Conservation (phyloP, 768 basidiomycete genomes). For the Lactifluus hygrophoroides region DNA sequence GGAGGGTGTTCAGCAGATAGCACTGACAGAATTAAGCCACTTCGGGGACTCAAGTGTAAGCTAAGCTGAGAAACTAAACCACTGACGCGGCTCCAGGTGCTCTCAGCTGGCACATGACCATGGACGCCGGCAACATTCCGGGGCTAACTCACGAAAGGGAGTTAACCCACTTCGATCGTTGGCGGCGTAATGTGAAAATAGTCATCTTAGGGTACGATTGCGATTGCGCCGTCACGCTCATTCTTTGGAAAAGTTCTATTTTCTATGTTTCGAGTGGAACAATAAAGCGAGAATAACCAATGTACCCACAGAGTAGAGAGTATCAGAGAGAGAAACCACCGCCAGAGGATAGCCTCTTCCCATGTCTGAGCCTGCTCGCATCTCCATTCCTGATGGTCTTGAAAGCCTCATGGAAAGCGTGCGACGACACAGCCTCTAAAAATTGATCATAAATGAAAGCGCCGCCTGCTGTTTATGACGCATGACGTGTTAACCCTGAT, state of each 20-base stretch:
- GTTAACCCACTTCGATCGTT: background rate
- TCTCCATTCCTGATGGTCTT: background rate
- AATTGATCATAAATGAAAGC: background rate
- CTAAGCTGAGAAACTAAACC: background rate
- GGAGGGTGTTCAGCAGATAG: no score
- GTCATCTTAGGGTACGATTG: background rate
- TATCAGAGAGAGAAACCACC: background rate
- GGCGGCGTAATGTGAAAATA: background rate
- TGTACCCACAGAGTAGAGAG: background rate
- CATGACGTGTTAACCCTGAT: background rate
- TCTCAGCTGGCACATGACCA: no score
- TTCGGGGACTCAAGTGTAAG: background rate
- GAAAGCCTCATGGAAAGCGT: constrained; percentile 18
- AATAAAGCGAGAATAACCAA: background rate
- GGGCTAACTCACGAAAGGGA: background rate
- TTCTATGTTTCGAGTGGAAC: background rate
- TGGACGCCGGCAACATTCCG: background rate
- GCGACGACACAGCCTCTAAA: constrained; percentile 15
- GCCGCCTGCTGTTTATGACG: constrained; percentile 1
- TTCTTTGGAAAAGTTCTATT: background rate
- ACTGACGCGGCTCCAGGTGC: no score
- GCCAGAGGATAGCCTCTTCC: no score
- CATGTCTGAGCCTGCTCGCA: background rate
- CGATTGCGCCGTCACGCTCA: background rate
- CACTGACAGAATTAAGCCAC: background rate